Conservation (phyloP, 129 eudicot genomes). For the Oenanthe sinensis region DNA sequence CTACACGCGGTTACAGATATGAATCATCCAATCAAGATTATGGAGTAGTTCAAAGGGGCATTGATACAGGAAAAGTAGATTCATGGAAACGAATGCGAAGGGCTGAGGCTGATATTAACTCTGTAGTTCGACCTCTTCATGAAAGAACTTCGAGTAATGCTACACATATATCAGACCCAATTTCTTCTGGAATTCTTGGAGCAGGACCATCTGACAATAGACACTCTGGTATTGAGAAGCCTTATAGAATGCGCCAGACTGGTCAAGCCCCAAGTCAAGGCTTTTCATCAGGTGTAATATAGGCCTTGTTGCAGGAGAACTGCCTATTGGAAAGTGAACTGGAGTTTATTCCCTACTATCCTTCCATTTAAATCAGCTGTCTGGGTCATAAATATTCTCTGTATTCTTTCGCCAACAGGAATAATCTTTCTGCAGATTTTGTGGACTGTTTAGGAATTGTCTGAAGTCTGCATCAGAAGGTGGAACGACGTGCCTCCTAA, state of each 20-base stretch:
- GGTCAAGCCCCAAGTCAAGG: conserved; percentile 56
- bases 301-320: conserved; percentile 12
- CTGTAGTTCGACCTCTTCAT: conserved; percentile 37
- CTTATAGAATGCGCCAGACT: conserved; percentile 50
- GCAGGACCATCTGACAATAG: conserved; percentile 65
- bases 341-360: not conserved
- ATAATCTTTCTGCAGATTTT: conserved; percentile 18
- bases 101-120: conserved; percentile 45
- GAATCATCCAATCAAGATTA: conserved; percentile 33
- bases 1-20: conserved; percentile 23
- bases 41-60: conserved; percentile 32
- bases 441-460: not conserved
- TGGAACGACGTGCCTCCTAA: not conserved
- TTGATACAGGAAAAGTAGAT: conserved; percentile 66
- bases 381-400: conserved; percentile 10
- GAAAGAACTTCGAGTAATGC: conserved; percentile 38
- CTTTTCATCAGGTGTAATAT: conserved; percentile 40
- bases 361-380: conserved; percentile 9
- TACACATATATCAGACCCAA: conserved; percentile 37
- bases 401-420: conserved; percentile 22
- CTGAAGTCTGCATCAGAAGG: not conserved
- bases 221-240: conserved; percentile 43
- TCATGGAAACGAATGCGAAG: conserved; percentile 79
- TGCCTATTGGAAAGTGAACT: not conserved
- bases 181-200: conserved; percentile 73